Conservation (phyloP, 257 asterid genomes). For the Ilex aquifolium region DNA sequence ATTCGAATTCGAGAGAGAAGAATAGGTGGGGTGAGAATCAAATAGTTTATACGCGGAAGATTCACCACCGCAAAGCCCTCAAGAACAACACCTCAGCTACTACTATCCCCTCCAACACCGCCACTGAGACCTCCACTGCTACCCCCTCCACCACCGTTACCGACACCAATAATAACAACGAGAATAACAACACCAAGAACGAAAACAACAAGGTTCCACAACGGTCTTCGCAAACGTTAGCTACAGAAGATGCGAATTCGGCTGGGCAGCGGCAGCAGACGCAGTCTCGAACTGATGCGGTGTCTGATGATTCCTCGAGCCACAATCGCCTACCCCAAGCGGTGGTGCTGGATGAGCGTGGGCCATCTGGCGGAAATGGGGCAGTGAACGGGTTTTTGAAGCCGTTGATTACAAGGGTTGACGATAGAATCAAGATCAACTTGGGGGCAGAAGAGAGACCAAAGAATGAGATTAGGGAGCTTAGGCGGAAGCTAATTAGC, state of each 20-base stretch:
- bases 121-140: background rate
- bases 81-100: slow-evolving; percentile 9
- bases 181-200: background rate
- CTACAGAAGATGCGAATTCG: slow-evolving; percentile 7
- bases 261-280: slow-evolving; percentile 8
- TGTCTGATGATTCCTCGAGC: slow-evolving; percentile 1
- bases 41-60: slow-evolving; percentile 32
- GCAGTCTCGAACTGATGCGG: background rate
- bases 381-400: slow-evolving; percentile 17
- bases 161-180: too few species aligned
- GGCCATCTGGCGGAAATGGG: slow-evolving; percentile 6
- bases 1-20: background rate
- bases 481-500: slow-evolving; percentile 42
- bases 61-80: background rate
- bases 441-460: slow-evolving; percentile 35
- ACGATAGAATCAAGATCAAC: slow-evolving; percentile 58
- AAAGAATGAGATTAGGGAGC: slow-evolving; percentile 44
- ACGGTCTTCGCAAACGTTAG: slow-evolving; percentile 15
- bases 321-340: background rate
- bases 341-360: background rate
- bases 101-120: background rate
- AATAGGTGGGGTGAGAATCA: slow-evolving; percentile 20
- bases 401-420: slow-evolving; percentile 42
- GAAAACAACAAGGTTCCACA: background rate
- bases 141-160: background rate